Conservation (phyloP, 1,284 basidiomycete species). For the Trichosporon coremiiforme region DNA sequence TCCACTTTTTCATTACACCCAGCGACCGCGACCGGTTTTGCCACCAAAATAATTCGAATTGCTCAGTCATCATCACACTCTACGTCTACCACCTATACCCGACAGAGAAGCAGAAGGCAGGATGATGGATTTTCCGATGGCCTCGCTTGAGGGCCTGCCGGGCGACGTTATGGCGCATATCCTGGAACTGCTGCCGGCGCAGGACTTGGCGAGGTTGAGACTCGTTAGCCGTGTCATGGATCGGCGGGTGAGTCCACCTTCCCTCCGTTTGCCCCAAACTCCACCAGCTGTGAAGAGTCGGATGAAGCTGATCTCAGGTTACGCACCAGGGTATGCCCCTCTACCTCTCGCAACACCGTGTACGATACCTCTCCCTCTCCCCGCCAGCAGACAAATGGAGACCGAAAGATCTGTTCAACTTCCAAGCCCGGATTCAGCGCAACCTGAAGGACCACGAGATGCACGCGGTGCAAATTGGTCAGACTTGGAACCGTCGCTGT, state of each 20-base stretch:
- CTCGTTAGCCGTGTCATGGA: slow-evolving; percentile 26
- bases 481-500: slow-evolving; percentile 41
- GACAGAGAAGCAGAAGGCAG: background rate
- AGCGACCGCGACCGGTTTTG: background rate
- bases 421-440: slow-evolving; percentile 36
- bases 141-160: slow-evolving; percentile 41
- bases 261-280: background rate
- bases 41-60: background rate
- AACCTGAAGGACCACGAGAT: slow-evolving; percentile 34
- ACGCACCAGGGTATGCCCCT: slow-evolving; percentile 40
- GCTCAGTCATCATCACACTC: no score
- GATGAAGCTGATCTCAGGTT: slow-evolving; percentile 35
- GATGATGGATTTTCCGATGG: background rate
- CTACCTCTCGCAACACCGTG: slow-evolving; percentile 39
- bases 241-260: slow-evolving; percentile 35
- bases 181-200: slow-evolving; percentile 35
- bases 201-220: slow-evolving; percentile 33
- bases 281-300: no score
- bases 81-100: background rate
- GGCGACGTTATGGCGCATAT: slow-evolving; percentile 47
- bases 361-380: slow-evolving; percentile 35
- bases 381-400: slow-evolving; percentile 34
- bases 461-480: slow-evolving; percentile 48
- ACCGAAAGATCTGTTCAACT: slow-evolving; percentile 29
- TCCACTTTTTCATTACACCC: background rate